phyloP scores from a whole-genome alignment of 1,284 basidiomycete species.

The Clitocybe nebularis region DNA sequence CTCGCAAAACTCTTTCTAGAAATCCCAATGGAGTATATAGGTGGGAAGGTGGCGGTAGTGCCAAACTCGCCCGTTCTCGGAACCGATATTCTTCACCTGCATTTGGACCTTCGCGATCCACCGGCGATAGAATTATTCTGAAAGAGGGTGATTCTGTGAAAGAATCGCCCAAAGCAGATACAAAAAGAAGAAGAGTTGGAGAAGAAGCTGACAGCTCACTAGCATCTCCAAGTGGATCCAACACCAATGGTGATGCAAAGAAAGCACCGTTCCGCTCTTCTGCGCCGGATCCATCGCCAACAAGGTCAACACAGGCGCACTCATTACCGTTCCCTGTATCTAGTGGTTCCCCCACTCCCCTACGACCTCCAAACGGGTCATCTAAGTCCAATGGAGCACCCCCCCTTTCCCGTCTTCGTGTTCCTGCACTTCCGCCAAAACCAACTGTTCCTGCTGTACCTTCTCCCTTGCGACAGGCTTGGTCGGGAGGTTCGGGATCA shows the following conservation, averaged over 20 bases:
- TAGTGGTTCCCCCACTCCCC: constrained; percentile 21
- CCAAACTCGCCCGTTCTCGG: constrained; percentile 42
- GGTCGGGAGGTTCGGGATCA: constrained; percentile 42
- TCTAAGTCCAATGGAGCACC: constrained; percentile 25
- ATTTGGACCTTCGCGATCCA: constrained; percentile 48
- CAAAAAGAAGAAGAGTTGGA: constrained; percentile 58
- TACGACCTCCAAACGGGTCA: constrained; percentile 13
- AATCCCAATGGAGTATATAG: constrained; percentile 70
- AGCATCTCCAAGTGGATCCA: constrained; percentile 21
- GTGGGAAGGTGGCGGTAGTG: constrained; percentile 68
- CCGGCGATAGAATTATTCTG: constrained; percentile 34
- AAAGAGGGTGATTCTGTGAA: constrained; percentile 34
- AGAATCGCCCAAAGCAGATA: constrained; percentile 43
- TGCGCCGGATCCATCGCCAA: constrained; percentile 23
- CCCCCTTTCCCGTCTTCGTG: constrained; percentile 37
- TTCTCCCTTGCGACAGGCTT: constrained; percentile 66
- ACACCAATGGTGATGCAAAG: neutral
- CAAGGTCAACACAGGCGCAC: constrained; percentile 16
- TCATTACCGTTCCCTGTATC: constrained; percentile 20
- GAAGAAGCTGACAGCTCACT: constrained; percentile 32
- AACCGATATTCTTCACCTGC: constrained; percentile 68
- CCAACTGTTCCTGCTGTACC: constrained; percentile 57
- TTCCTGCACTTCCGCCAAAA: constrained; percentile 37
- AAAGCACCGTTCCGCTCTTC: constrained; percentile 15
- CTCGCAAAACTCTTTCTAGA: constrained; percentile 51